phyloP scores from a whole-genome alignment of 202 grass and related monocot genomes.

The Dendrocalamus latiflorus region DNA sequence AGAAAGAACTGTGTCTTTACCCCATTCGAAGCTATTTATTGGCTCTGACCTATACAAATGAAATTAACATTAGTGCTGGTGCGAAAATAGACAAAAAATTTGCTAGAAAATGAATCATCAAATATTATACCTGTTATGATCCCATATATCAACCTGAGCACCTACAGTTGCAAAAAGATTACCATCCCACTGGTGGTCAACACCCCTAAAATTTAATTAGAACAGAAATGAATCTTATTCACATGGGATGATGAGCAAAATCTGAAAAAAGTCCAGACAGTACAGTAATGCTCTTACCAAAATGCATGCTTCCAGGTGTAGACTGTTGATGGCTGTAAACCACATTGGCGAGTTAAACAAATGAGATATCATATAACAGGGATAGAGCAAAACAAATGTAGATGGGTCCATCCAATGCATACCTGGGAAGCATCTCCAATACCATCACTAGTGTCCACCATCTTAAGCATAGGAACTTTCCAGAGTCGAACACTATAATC shows the following conservation, averaged over 20 bases:
- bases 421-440: slow-evolving; percentile 60
- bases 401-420: neutral
- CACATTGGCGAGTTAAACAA: slow-evolving; percentile 8
- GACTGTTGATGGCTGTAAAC: slow-evolving; percentile 62
- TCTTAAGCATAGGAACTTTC: slow-evolving; percentile 76
- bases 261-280: neutral
- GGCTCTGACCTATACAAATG: slow-evolving; percentile 66
- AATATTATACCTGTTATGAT: slow-evolving; percentile 77
- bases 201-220: slow-evolving; percentile 47
- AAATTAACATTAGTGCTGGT: neutral
- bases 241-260: slow-evolving; percentile 20
- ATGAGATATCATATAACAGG: slow-evolving; percentile 15
- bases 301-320: slow-evolving; percentile 98
- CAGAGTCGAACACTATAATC: slow-evolving; percentile 74
- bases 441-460: slow-evolving; percentile 38
- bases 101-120: slow-evolving; percentile 2
- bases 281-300: slow-evolving; percentile 45
- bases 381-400: slow-evolving; percentile 6
- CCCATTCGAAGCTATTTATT: slow-evolving; percentile 86
- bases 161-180: slow-evolving; percentile 90
- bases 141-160: slow-evolving; percentile 98
- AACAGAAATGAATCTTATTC: slow-evolving; percentile 1
- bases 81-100: slow-evolving; percentile 10
- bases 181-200: slow-evolving; percentile 92
- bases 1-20: slow-evolving; percentile 86